These are phyloP conservation scores for Zalaria sp. DNA, from an alignment of 2,329 filamentous ascomycete genomes.

Conservation along the genomic window DNA sequence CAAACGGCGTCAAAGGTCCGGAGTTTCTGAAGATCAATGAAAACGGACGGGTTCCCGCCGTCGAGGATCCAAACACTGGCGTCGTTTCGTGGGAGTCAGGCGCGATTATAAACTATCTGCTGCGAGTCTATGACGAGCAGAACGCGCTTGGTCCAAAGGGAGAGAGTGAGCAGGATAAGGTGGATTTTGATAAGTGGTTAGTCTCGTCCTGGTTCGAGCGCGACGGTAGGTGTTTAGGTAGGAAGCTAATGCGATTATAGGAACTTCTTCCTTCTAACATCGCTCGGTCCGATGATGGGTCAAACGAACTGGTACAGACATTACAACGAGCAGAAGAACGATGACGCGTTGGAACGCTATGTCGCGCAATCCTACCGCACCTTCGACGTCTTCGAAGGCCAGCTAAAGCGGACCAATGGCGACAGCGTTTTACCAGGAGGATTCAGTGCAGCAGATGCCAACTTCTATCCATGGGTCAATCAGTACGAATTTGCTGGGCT, in stretches of 20 bases:
- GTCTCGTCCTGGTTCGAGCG: slow-evolving; percentile 4
- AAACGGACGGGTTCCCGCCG: slow-evolving; percentile 27
- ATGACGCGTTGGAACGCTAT: slow-evolving; percentile 27
- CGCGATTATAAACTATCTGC: slow-evolving; percentile 35
- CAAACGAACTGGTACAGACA: slow-evolving; percentile 11
- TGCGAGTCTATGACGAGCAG: slow-evolving; percentile 28
- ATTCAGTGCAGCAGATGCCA: slow-evolving; percentile 25
- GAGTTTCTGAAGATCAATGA: slow-evolving; percentile 27
- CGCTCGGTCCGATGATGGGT: slow-evolving; percentile 28
- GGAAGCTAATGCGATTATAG: not conserved
- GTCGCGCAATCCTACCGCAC: slow-evolving; percentile 26
- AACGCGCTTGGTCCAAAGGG: slow-evolving; percentile 23
- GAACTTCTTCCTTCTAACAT: slow-evolving; percentile 28
- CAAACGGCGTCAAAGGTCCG: slow-evolving; percentile 24
- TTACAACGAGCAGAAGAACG: slow-evolving; percentile 20
- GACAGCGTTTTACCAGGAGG: slow-evolving; percentile 23
- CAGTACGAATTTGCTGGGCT: slow-evolving; percentile 24
- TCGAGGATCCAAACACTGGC: slow-evolving; percentile 31
- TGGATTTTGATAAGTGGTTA: slow-evolving; percentile 33
- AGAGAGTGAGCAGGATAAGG: slow-evolving; percentile 22
- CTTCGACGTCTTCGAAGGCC: slow-evolving; percentile 26
- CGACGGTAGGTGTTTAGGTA: no score
- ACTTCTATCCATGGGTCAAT: slow-evolving; percentile 28
- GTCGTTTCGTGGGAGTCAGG: slow-evolving; percentile 36
- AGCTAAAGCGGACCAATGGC: slow-evolving; percentile 24